These are phyloP conservation scores for Lasiodiplodia citricola DNA, from an alignment of 2,329 filamentous ascomycete species.

Conservation along the genomic window DNA sequence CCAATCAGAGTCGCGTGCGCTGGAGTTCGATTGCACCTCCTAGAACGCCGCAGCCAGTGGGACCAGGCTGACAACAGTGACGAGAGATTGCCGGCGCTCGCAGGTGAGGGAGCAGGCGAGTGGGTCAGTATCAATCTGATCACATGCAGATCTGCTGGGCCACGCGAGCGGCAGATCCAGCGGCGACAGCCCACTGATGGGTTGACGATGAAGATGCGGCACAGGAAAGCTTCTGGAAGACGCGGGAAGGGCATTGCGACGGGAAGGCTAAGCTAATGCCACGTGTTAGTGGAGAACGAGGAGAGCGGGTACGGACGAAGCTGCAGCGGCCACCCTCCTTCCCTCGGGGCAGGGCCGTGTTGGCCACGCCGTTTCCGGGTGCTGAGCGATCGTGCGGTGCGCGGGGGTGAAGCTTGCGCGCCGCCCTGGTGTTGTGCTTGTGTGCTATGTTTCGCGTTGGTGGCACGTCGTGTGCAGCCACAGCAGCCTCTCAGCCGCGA, in stretches of 20 bases:
- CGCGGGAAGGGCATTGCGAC: constrained; percentile 17
- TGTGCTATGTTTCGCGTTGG: constrained; percentile 14
- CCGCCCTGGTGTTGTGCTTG: constrained; percentile 1
- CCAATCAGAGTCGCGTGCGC: not conserved
- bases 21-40: not conserved
- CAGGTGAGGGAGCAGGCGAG: not conserved
- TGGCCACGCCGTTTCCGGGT: constrained; percentile 5
- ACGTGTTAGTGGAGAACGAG: constrained; percentile 20
- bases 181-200: not conserved
- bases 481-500: not conserved
- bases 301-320: constrained; percentile 4
- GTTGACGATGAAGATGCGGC: not conserved
- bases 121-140: not conserved
- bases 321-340: constrained; percentile 12
- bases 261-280: constrained; percentile 18
- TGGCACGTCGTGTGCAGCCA: not conserved
- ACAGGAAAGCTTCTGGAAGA: constrained; percentile 19
- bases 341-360: not conserved
- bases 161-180: constrained; percentile 10
- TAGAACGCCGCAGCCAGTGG: not conserved
- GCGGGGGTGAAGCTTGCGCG: constrained; percentile 15
- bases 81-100: not conserved
- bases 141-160: constrained; percentile 17
- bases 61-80: not conserved
- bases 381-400: not conserved